Percentiles rank a stretch among this genome's conserved stretches.
Conservation (phyloP, 176 grass and related monocot species). For the Aechmea fasciata region DNA sequence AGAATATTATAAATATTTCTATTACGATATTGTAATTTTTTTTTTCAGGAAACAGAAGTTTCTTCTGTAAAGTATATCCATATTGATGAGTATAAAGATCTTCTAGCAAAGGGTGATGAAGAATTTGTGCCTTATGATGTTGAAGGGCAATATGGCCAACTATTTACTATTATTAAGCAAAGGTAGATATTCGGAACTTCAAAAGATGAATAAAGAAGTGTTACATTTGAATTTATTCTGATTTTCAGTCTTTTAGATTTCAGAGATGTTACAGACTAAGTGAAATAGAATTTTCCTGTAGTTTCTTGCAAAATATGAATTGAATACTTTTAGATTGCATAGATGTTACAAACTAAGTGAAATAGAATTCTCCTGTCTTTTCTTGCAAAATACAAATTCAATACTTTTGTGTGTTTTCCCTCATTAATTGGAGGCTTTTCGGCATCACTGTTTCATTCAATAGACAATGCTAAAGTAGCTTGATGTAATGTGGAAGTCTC, state of each 20-base stretch:
- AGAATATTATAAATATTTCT: too few species aligned
- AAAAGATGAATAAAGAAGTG: too few species aligned
- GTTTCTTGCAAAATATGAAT: too few species aligned
- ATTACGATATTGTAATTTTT: neutral
- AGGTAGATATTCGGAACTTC: constrained; percentile 27
- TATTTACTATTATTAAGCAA: constrained; percentile 80
- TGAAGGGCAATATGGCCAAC: constrained; percentile 54
- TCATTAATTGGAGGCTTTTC: neutral
- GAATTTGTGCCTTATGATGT: constrained; percentile 90
- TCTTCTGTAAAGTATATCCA: constrained; percentile 69
- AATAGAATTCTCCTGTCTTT: neutral
- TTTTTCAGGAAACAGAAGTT: constrained; percentile 76
- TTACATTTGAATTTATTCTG: too few species aligned
- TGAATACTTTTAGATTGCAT: too few species aligned
- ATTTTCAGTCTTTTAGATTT: too few species aligned
- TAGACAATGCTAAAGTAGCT: neutral
- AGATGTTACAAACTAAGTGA: too few species aligned
- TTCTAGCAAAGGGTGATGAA: constrained; percentile 48
- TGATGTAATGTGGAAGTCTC: neutral
- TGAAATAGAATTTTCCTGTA: too few species aligned
- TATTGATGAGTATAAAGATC: constrained; percentile 60
- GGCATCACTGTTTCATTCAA: neutral
- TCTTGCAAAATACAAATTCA: neutral
- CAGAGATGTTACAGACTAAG: too few species aligned
- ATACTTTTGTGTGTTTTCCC: neutral